Evolutionary conservation across 2,329 filamentous ascomycete species (phyloP).

Genomic region (Chrysoporthe deuterocubensis): DNA sequence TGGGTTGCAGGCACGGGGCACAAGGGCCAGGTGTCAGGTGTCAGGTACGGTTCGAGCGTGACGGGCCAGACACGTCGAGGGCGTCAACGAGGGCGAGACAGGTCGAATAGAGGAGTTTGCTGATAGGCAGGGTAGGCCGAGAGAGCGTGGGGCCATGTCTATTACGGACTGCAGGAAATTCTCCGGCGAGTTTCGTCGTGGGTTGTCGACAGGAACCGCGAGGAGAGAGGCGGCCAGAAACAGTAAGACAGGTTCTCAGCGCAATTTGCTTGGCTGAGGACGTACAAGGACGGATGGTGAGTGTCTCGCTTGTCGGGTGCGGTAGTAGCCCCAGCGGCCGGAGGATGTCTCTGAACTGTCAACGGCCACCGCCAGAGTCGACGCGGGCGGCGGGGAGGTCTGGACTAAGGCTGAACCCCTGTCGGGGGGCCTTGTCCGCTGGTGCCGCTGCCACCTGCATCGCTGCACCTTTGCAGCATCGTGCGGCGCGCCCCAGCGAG

Average conservation of each 20-base stretch:
- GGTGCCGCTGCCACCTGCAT: conserved; percentile 16
- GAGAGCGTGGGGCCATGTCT: conserved; percentile 29
- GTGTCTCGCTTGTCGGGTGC: conserved; percentile 30
- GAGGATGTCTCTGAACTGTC: conserved; percentile 23
- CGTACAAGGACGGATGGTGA: conserved; percentile 29
- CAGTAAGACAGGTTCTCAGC: conserved; percentile 30
- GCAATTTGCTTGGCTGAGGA: conserved; percentile 29
- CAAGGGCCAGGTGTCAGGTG: conserved; percentile 22
- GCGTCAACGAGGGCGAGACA: conserved; percentile 25
- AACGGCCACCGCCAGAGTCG: conserved; percentile 21
- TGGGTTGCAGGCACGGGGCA: neutral
- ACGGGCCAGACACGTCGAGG: conserved; percentile 14
- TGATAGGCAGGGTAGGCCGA: conserved; percentile 28
- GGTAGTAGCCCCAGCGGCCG: conserved; percentile 19
- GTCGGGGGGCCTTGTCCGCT: conserved; percentile 22
- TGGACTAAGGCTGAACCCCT: conserved; percentile 22
- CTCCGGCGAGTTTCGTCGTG: conserved; percentile 31
- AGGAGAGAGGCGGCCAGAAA: conserved; percentile 24
- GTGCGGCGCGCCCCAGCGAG: conserved; percentile 9
- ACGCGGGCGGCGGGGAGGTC: neutral
- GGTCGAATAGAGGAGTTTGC: conserved; percentile 21
- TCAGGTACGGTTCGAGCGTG: conserved; percentile 20
- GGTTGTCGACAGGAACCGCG: conserved; percentile 23
- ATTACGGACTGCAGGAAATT: conserved; percentile 31
- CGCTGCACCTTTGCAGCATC: conserved; percentile 17